Conservation (phyloP, 2,329 filamentous ascomycete species). For the Tolypocladium amazonense region DNA sequence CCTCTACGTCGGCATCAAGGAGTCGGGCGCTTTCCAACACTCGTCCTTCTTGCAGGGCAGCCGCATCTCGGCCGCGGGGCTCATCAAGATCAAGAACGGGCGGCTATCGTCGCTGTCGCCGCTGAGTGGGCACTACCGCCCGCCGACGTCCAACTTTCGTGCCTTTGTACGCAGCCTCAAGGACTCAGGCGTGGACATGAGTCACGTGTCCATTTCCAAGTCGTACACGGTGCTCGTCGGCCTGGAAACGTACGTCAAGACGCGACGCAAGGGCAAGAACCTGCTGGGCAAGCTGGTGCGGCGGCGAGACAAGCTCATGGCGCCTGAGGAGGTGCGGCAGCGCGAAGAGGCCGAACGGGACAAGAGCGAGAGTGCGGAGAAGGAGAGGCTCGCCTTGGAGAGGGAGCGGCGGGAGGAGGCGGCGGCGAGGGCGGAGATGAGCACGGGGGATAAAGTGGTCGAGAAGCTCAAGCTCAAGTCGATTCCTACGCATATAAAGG, state of each 20-base stretch:
- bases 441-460: conserved; percentile 20
- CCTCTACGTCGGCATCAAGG: conserved; percentile 83
- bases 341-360: conserved; percentile 50
- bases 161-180: conserved; percentile 67
- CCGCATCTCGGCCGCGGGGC: conserved; percentile 70
- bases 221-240: conserved; percentile 76
- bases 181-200: conserved; percentile 68
- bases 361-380: conserved; percentile 47
- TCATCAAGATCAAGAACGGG: conserved; percentile 78
- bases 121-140: conserved; percentile 72
- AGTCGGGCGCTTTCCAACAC: conserved; percentile 81
- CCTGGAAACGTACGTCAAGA: conserved; percentile 67
- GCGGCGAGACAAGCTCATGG: conserved; percentile 47
- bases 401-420: conserved; percentile 21
- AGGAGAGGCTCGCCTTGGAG: conserved; percentile 33
- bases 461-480: conserved; percentile 33
- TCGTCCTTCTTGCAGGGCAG: conserved; percentile 79
- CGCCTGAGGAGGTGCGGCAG: conserved; percentile 46
- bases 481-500: conserved; percentile 14
- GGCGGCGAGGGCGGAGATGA: conserved; percentile 26
- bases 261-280: conserved; percentile 52
- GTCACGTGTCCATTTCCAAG: conserved; percentile 65
- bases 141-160: conserved; percentile 72
- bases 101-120: conserved; percentile 63
- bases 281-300: conserved; percentile 37